phyloP scores from a whole-genome alignment of 805 yeast species.

The Teunomyces cretensis region DNA sequence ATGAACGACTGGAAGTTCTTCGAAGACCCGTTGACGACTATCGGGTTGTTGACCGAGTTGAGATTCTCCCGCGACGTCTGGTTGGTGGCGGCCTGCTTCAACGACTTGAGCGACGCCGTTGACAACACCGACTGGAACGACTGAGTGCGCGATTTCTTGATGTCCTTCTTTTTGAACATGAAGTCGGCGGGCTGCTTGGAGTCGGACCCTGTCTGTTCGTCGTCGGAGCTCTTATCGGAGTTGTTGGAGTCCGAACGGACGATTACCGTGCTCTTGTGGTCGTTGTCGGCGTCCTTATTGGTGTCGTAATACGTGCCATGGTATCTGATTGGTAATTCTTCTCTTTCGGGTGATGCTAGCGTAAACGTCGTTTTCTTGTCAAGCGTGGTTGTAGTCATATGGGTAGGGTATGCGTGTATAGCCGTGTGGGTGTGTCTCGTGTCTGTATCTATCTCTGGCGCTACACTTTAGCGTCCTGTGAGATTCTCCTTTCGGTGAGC shows the following conservation, averaged over 20 bases:
- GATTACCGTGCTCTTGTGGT: not conserved
- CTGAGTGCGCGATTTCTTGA: constrained; percentile 37
- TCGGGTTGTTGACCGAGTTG: not conserved
- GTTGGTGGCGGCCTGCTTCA: constrained; percentile 26
- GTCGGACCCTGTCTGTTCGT: not conserved
- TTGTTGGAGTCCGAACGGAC: not conserved
- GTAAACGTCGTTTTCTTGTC: constrained; percentile 3
- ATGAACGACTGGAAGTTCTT: constrained; percentile 45
- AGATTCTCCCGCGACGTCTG: constrained; percentile 1
- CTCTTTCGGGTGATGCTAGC: constrained; percentile 3
- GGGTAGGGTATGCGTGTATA: not conserved
- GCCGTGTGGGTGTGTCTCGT: not conserved
- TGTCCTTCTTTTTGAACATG: constrained; percentile 39
- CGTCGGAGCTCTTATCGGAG: not conserved
- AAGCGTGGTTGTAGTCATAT: not conserved
- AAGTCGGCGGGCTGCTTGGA: constrained; percentile 15
- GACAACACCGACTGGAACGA: constrained; percentile 46
- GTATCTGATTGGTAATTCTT: not conserved
- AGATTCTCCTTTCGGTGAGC: not conserved
- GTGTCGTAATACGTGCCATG: not conserved
- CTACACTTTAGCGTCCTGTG: not conserved
- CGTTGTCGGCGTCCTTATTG: too few relatives aligned
- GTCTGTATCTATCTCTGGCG: not conserved
- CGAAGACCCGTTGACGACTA: constrained; percentile 6
- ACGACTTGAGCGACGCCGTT: constrained; percentile 41